Evolutionary conservation across 129 eudicot species (phyloP), one percentile per base, ranked within the genome.

Genomic region (Artemisia argyi): DNA sequence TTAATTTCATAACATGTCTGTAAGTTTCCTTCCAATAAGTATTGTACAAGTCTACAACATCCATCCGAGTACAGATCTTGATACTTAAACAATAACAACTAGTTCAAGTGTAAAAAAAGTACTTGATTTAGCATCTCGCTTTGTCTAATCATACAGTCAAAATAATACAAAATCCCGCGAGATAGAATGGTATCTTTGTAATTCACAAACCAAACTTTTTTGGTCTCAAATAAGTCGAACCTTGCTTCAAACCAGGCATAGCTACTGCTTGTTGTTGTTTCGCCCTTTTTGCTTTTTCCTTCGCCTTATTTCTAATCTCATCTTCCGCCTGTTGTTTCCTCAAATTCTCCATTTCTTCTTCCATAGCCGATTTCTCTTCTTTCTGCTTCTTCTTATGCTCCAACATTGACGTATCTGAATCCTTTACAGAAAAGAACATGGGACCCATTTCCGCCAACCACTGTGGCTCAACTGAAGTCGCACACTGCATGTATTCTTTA

Each of bases 381-480:
- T 24, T 24, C 26, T 24, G 26, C 26, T 52, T 52, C 57, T 52
- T 52, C 17, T 52, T 52, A 16, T 52, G 57, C 17, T 52, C 57
- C 64, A 80, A 63, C 82, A 80, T 72, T 3, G 88, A 80, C 14
- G 85, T 80, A 55, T 84, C 88, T 6, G 35, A 30, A 30, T 30
- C 35, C 35, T 30, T 30, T 30, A 30, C 35, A 30, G 35, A 30
- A 30, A 30, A 84, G 66, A 80, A 84, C 81, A 74, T 80, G 11
- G 88, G 88, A 1, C 82, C 88, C 55, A 80, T 20, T 61, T 84
- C 88, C 10, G 79, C 85, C 69, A 84, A 39, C 88, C 88, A 84
- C 53, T 84, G 78, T 20, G 88, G 80, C 62, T 84, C 88, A 4
- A 80, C 75, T 3, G 76, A 72, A 3, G 85, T 84, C 0, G 81